These are phyloP conservation scores for Trematosphaeria pertusa DNA, from an alignment of 2,329 filamentous ascomycete genomes.

Conservation along the genomic window DNA sequence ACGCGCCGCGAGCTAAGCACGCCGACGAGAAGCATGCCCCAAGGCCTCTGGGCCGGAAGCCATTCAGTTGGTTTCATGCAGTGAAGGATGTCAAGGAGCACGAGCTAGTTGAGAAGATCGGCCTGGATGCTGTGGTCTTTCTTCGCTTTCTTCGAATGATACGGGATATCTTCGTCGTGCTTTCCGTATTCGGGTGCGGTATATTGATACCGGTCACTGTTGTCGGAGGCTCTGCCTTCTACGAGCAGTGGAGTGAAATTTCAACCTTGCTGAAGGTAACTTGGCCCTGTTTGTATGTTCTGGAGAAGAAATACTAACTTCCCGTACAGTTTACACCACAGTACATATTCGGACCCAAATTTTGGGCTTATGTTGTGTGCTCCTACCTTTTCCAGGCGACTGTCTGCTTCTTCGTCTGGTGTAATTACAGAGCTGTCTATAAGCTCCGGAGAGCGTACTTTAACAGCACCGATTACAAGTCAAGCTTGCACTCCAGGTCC, in stretches of 20 bases:
- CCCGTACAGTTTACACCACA: constrained; percentile 69
- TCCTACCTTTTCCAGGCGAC: constrained; percentile 73
- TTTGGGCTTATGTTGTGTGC: constrained; percentile 66
- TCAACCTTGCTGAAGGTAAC: constrained; percentile 45
- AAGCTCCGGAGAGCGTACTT: constrained; percentile 79
- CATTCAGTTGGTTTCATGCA: constrained; percentile 84
- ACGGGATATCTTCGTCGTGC: constrained; percentile 82
- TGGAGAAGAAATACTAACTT: too few species aligned
- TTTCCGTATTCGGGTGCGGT: constrained; percentile 74
- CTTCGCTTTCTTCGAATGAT: constrained; percentile 88
- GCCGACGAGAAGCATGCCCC: constrained; percentile 90
- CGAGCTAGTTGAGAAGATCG: constrained; percentile 79
- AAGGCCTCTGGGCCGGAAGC: constrained; percentile 80
- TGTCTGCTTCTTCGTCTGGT: constrained; percentile 83
- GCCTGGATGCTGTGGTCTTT: constrained; percentile 90
- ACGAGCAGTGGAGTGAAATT: constrained; percentile 35
- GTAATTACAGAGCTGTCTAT: constrained; percentile 79
- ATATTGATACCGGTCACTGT: constrained; percentile 85
- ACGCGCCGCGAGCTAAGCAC: constrained; percentile 92
- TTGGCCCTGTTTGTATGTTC: too few species aligned
- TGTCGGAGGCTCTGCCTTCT: constrained; percentile 43
- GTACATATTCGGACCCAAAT: constrained; percentile 57
- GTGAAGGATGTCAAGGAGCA: constrained; percentile 78
- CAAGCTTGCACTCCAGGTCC: constrained; percentile 77
- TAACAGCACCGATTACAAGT: constrained; percentile 83